Conservation (phyloP, 1,139 yeast genomes). For the Schizosaccharomyces versatilis region DNA sequence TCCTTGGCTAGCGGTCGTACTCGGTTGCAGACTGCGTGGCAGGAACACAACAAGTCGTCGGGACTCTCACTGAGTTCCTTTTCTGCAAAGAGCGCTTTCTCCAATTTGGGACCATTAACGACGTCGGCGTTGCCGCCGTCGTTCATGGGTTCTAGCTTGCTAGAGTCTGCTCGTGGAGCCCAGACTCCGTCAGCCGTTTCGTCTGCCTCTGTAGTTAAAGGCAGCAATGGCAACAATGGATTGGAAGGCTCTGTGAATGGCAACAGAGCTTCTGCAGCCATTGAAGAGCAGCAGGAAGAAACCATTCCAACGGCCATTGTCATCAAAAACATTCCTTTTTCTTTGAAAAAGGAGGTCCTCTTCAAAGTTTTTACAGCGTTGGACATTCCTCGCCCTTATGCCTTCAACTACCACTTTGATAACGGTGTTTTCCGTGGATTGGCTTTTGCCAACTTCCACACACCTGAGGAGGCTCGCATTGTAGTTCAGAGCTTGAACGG, state of each 20-base stretch:
- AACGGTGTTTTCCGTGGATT: slow-evolving; percentile 93
- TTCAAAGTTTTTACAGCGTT: slow-evolving; percentile 69
- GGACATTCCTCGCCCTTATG: slow-evolving; percentile 81
- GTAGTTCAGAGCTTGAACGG: slow-evolving; percentile 75
- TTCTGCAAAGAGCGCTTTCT: not conserved
- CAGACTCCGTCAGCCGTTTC: not conserved
- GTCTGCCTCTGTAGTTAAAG: not conserved
- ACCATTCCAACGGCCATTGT: slow-evolving; percentile 93
- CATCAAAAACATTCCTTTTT: slow-evolving; percentile 90
- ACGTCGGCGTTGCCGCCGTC: not conserved
- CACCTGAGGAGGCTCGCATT: slow-evolving; percentile 76
- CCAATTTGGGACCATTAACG: not conserved
- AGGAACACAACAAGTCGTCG: not conserved
- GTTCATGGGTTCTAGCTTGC: not conserved
- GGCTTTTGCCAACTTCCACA: slow-evolving; percentile 92
- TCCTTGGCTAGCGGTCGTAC: not conserved
- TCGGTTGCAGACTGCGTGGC: not conserved
- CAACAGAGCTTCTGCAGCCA: not conserved
- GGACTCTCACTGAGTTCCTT: not conserved
- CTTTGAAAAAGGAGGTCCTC: slow-evolving; percentile 86
- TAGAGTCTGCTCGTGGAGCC: not conserved
- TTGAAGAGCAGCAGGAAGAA: not conserved
- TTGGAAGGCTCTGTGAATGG: not conserved
- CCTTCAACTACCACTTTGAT: slow-evolving; percentile 93
- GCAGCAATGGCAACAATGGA: not conserved